Evolutionary conservation across 768 basidiomycete genomes (phyloP).

Genomic region (Cantharellus cinnabarinus): DNA sequence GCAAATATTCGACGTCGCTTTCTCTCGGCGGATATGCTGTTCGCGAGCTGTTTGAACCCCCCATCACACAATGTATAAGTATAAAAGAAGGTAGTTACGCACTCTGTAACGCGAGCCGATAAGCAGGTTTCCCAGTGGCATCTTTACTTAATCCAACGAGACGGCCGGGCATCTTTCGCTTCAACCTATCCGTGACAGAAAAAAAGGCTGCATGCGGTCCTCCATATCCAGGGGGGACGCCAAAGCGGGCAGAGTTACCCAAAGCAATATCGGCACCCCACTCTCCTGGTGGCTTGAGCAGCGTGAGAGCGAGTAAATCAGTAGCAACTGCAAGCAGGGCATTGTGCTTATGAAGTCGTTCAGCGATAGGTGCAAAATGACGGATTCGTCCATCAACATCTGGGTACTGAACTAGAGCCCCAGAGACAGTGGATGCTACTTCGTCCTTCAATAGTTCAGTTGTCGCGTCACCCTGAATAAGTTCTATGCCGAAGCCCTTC

Average conservation of each 20-base stretch:
- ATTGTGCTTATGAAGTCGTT: slow-evolving; percentile 47
- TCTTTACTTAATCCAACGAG: slow-evolving; percentile 84
- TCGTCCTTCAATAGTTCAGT: slow-evolving; percentile 1
- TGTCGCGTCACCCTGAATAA: slow-evolving; percentile 46
- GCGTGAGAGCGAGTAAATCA: slow-evolving; percentile 79
- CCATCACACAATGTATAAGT: background rate
- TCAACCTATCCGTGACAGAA: slow-evolving; percentile 74
- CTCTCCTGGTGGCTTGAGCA: slow-evolving; percentile 90
- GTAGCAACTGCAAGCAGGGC: slow-evolving; percentile 78
- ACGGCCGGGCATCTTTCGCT: slow-evolving; percentile 97
- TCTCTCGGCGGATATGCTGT: slow-evolving; percentile 93
- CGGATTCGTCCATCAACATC: slow-evolving; percentile 69
- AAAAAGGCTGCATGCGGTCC: slow-evolving; percentile 98
- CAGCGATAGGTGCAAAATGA: slow-evolving; percentile 46
- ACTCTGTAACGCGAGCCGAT: slow-evolving; percentile 90
- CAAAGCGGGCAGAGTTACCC: slow-evolving; percentile 91
- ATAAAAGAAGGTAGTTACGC: slow-evolving; percentile 15
- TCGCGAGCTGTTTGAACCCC: slow-evolving; percentile 48
- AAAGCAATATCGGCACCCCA: slow-evolving; percentile 96
- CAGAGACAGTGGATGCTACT: slow-evolving; percentile 39
- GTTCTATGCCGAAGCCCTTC: slow-evolving; percentile 78
- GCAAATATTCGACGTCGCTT: slow-evolving; percentile 96
- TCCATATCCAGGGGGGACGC: slow-evolving; percentile 92
- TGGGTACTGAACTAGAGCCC: slow-evolving; percentile 85
- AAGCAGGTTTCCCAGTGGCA: slow-evolving; percentile 64